Evolutionary conservation across 768 basidiomycete species (phyloP), one percentile per base, ranked within the genome.

Genomic region (Tephrocybe sp.): DNA sequence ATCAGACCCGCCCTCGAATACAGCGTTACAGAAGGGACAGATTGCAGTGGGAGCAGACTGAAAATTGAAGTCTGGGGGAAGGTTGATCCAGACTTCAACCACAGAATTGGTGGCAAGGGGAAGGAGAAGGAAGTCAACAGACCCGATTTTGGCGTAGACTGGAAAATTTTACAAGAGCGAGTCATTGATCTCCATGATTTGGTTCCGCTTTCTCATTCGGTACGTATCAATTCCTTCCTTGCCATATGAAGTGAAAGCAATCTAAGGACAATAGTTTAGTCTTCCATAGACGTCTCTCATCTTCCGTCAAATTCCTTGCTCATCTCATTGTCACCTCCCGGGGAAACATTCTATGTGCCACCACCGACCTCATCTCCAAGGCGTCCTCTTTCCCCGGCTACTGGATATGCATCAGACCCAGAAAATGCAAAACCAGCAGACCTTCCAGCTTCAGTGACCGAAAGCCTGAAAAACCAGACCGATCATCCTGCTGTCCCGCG

Each of bases 221-320:
- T 90, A 67, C 58, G 83, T 67, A 19, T 40, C 30, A 45, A 6
- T 7, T 25, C 40, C 47, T 34, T 34, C 19, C 45, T 6, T 25
- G 42, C 42, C 41, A 23, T 21, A 11, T 13, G 49, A 30, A 31
- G 44, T 33, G 36, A 46, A 42, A 42, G 49, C 41, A 36, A 53
- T 34, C 45, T 60, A 25, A 62, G 42, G 40, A 53, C 40, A 51
- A 48, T 40, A 42, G 23, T 61, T 54, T 48, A 70, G 68, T 47
- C 65, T 50, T 57, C 63, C 42, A 49, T 55, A 31, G 51, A 64
- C 44, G 52, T 75, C 59, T 45, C 65, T 4, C 71, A 72, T 41
- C 64, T 92, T 24, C 83, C 88, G 1, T 84, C 83, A 13, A 94
- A 94, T 60, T 82, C 88, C 1, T 71, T 91, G 7, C 67, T 92